A percentile compares a stretch with the other conserved stretches of the same genome.
phyloP scores from a whole-genome alignment of 1,284 basidiomycete genomes.

The Fomitopsis schrenkii region DNA sequence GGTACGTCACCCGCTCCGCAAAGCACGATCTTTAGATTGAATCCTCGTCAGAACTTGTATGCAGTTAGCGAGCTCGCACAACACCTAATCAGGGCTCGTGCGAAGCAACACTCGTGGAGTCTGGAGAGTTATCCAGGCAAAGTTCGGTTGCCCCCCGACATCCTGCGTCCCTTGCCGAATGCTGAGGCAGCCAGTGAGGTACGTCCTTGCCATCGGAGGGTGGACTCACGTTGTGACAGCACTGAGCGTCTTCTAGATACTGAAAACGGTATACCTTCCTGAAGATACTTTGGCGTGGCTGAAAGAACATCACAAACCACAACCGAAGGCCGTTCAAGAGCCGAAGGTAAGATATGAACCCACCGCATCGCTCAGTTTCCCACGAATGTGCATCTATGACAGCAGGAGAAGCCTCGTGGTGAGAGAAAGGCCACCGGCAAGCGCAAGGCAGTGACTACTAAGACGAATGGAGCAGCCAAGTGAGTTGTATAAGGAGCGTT shows the following conservation, averaged over 20 bases:
- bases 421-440: constrained; percentile 28
- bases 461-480: constrained; percentile 38
- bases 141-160: constrained; percentile 78
- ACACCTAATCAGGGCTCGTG: constrained; percentile 74
- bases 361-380: neutral
- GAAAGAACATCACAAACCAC: constrained; percentile 30
- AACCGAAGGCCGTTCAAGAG: constrained; percentile 18
- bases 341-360: constrained; percentile 13
- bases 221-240: neutral
- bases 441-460: constrained; percentile 35
- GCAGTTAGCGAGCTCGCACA: constrained; percentile 88
- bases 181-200: constrained; percentile 63
- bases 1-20: constrained; percentile 33
- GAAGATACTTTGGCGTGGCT: constrained; percentile 56
- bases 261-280: constrained; percentile 63
- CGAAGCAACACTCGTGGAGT: constrained; percentile 69
- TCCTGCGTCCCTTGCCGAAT: constrained; percentile 65
- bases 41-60: constrained; percentile 70
- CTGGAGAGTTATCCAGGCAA: constrained; percentile 80
- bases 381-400: neutral
- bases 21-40: neutral
- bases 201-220: constrained; percentile 4
- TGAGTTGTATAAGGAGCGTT: constrained; percentile 18
- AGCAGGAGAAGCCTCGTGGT: constrained; percentile 30
- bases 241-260: constrained; percentile 38